Percentiles rank a stretch among this genome's conserved stretches.
These are phyloP conservation scores for Emiliania huxleyi DNA, from an alignment of 78 protist genomes.

Conservation along the genomic window DNA sequence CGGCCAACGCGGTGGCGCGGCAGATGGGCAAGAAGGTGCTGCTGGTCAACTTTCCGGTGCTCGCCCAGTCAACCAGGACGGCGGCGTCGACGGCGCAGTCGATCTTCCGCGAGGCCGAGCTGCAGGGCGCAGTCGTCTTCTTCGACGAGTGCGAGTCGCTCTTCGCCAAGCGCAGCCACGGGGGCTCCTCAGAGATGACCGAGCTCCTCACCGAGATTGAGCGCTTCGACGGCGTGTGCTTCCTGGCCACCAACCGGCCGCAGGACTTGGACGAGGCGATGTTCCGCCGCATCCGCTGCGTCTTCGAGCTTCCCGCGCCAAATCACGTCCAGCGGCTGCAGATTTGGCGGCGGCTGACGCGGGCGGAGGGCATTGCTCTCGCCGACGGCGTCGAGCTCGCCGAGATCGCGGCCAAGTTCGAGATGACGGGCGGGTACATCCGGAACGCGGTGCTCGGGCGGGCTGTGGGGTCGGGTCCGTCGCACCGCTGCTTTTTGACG, in stretches of 20 bases:
- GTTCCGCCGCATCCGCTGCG: no score
- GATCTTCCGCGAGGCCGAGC: slow-evolving; percentile 71
- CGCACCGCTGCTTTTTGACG: no score
- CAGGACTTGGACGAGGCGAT: no score
- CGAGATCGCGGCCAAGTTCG: no score
- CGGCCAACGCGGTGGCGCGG: slow-evolving; percentile 68
- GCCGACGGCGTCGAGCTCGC: no score
- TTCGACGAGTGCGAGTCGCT: slow-evolving; percentile 75
- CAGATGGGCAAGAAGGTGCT: slow-evolving; percentile 58
- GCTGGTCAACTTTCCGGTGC: slow-evolving; percentile 33
- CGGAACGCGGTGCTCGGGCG: no score
- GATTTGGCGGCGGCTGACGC: no score
- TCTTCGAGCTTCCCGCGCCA: no score
- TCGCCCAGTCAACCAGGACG: slow-evolving; percentile 3
- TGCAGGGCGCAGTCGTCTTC: slow-evolving; percentile 66
- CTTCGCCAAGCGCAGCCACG: slow-evolving; percentile 50
- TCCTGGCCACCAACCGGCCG: slow-evolving; percentile 59
- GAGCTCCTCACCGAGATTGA: slow-evolving; percentile 63
- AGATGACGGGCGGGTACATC: no score
- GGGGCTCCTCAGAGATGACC: slow-evolving; percentile 23
- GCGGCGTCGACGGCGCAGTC: slow-evolving; percentile 30
- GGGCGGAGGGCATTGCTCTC: no score
- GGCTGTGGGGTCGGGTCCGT: no score
- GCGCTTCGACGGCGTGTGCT: slow-evolving; percentile 50
- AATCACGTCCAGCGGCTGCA: no score